phyloP scores from a whole-genome alignment of 2,329 filamentous ascomycete genomes.

The Sporothrix brunneoviolacea region DNA sequence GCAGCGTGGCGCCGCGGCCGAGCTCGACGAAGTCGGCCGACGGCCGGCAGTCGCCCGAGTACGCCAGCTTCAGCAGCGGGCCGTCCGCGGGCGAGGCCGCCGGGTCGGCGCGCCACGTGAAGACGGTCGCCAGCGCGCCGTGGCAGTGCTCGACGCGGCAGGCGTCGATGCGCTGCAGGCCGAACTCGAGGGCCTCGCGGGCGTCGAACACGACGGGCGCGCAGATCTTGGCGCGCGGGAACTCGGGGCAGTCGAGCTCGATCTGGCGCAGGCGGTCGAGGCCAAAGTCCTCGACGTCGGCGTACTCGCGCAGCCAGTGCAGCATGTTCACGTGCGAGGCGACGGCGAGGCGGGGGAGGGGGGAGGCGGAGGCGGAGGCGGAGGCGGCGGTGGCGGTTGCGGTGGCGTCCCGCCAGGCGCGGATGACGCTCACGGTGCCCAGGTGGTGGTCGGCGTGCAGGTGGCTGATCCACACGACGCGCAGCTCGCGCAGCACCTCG shows the following conservation, averaged over 20 bases:
- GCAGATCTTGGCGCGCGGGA: constrained; percentile 14
- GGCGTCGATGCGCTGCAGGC: constrained; percentile 60
- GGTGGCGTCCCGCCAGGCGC: constrained; percentile 64
- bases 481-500: constrained; percentile 70
- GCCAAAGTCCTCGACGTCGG: constrained; percentile 69
- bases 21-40: constrained; percentile 61
- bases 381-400: constrained; percentile 30
- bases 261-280: constrained; percentile 44
- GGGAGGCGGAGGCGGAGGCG: constrained; percentile 29
- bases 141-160: constrained; percentile 71
- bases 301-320: constrained; percentile 72
- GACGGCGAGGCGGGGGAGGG: constrained; percentile 46
- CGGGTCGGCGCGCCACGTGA: constrained; percentile 73
- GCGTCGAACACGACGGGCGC: constrained; percentile 28
- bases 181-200: constrained; percentile 35
- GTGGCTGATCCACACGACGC: constrained; percentile 87
- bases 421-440: constrained; percentile 73
- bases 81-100: too few relatives aligned
- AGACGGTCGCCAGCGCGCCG: constrained; percentile 65
- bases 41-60: constrained; percentile 90
- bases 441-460: constrained; percentile 95
- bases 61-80: constrained; percentile 67
- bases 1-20: constrained; percentile 68
- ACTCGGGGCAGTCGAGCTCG: constrained; percentile 14
- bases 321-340: constrained; percentile 67